Evolutionary conservation across 2,329 filamentous ascomycete species (phyloP).

Genomic region (Cladorrhinum sp.): DNA sequence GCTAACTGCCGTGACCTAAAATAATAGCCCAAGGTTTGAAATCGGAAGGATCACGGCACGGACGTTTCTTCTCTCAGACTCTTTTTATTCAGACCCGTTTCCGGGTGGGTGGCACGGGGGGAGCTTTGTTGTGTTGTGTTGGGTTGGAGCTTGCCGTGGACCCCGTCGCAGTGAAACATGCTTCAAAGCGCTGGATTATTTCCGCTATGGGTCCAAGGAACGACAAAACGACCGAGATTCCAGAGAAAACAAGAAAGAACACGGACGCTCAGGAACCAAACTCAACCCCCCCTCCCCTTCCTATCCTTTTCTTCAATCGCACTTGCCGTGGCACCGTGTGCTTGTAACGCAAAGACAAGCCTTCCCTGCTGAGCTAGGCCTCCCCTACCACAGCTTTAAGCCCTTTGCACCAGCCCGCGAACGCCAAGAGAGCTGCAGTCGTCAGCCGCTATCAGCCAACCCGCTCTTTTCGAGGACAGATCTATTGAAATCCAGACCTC

Average conservation of each 20-base stretch:
- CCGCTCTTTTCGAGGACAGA: conserved; percentile 19
- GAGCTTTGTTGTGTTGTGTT: conserved; percentile 19
- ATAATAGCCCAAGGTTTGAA: neutral
- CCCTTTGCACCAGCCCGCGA: neutral
- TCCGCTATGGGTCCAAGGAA: neutral
- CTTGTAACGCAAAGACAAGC: neutral
- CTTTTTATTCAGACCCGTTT: conserved; percentile 16
- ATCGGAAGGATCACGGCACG: neutral
- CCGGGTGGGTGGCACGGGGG: conserved; percentile 11
- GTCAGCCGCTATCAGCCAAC: conserved; percentile 17
- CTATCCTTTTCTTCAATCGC: neutral
- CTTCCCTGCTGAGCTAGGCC: neutral
- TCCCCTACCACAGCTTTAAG: neutral
- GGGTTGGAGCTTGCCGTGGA: neutral
- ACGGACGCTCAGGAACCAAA: neutral
- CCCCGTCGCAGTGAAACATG: conserved; percentile 15
- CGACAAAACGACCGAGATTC: neutral
- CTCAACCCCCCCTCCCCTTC: neutral
- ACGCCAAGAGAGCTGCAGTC: conserved; percentile 19
- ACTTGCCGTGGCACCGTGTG: neutral
- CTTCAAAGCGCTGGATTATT: neutral
- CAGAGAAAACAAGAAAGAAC: neutral
- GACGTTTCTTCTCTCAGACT: neutral
- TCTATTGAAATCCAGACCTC: conserved; percentile 11
- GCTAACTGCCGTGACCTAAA: neutral